Conservation (phyloP, 2,329 filamentous ascomycete species). For the Colletotrichum horii region DNA sequence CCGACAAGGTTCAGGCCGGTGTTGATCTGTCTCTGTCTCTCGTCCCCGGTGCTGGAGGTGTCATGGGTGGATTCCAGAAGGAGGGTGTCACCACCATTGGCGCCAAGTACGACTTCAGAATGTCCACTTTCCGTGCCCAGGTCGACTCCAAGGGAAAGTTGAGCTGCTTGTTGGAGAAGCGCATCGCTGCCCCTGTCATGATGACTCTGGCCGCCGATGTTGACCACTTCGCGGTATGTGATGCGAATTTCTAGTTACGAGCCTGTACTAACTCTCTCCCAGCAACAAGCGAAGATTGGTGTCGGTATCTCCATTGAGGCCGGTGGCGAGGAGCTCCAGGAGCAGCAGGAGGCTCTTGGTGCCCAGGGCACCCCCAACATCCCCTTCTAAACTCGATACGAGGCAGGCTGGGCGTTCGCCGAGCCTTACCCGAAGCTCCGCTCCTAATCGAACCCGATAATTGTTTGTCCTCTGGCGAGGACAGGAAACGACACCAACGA, state of each 20-base stretch:
- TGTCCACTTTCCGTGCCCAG: constrained; percentile 94
- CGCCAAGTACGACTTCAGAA: constrained; percentile 97
- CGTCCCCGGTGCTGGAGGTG: constrained; percentile 64
- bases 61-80: constrained; percentile 81
- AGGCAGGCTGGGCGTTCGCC: not conserved
- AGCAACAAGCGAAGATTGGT: constrained; percentile 96
- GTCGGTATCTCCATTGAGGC: constrained; percentile 92
- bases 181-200: constrained; percentile 88
- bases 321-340: constrained; percentile 83
- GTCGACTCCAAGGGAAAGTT: constrained; percentile 95
- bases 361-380: constrained; percentile 62
- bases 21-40: constrained; percentile 93
- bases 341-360: constrained; percentile 73
- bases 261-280: constrained; percentile 30
- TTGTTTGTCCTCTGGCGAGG: constrained; percentile 18
- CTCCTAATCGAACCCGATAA: constrained; percentile 25
- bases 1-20: constrained; percentile 95
- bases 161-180: constrained; percentile 92
- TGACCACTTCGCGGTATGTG: constrained; percentile 89
- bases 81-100: constrained; percentile 92
- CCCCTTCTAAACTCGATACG: constrained; percentile 60
- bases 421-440: constrained; percentile 24
- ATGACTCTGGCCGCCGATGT: constrained; percentile 97
- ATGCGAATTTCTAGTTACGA: not conserved
- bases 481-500: constrained; percentile 16